phyloP scores from a whole-genome alignment of 192 early-diverging fungal genomes.

The Borealophlyctis nickersoniae region DNA sequence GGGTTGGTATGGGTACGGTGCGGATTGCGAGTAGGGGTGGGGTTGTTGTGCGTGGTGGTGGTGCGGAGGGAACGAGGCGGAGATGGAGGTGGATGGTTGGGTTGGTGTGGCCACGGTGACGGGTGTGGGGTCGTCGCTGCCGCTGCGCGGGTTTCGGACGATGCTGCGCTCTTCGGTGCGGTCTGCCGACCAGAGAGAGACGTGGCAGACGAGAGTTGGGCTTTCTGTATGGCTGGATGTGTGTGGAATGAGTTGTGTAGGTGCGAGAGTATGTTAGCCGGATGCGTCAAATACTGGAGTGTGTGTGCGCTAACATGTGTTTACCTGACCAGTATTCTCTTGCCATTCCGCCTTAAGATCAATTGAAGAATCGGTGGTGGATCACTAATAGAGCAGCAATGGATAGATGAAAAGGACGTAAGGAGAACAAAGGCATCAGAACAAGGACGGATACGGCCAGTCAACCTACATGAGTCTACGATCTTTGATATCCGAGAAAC shows the following conservation, averaged over 20 bases:
- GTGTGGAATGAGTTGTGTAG: not conserved
- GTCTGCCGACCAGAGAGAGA: conserved; percentile 27
- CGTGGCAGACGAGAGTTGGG: conserved; percentile 33
- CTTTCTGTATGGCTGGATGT: conserved; percentile 8
- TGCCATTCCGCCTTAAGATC: conserved; percentile 3
- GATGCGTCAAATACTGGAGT: too few species aligned
- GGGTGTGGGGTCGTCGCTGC: conserved; percentile 5
- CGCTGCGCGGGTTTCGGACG: conserved; percentile 24
- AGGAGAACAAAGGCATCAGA: conserved; percentile 1
- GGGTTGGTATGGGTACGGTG: too few species aligned
- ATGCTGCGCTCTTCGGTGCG: conserved; percentile 28
- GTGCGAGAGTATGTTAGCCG: not conserved
- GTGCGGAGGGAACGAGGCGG: too few species aligned
- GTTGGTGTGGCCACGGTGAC: too few species aligned
- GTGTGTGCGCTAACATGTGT: too few species aligned
- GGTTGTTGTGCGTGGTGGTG: too few species aligned
- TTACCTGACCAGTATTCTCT: conserved; percentile 17
- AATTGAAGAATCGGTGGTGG: conserved; percentile 39
- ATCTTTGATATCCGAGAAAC: conserved; percentile 40
- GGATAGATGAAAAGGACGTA: not conserved
- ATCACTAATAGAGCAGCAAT: conserved; percentile 16
- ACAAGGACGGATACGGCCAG: not conserved
- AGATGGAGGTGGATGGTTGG: too few species aligned
- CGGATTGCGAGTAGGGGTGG: too few species aligned
- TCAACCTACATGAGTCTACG: conserved; percentile 30